Evolutionary conservation across 2,329 filamentous ascomycete species (phyloP), one percentile per base, ranked within the genome.

Genomic region (Phyllosticta citribraziliensis): DNA sequence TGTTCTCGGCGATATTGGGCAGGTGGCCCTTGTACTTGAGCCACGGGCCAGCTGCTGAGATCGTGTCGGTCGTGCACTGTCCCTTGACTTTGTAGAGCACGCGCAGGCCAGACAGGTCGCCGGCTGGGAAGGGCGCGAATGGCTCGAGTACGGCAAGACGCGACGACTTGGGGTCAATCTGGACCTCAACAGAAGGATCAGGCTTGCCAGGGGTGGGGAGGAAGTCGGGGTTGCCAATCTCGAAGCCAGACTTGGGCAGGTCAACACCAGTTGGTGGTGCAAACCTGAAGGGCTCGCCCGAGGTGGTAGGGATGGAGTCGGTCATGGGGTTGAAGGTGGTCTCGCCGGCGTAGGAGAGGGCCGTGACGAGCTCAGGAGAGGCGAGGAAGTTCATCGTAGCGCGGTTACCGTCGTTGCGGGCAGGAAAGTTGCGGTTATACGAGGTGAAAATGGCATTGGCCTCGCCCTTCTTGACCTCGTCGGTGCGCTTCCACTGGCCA

Each of bases 1-100:
- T 99, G 83, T 99, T 99, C 72, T 91, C 91, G 68, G 87, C 89
- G 75, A 99, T 99, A 80, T 99, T 99, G 74, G 94, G 91, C 65
- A 99, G 84, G 76, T 99, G 94, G 65, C 94, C 94, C 82, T 97
- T 97, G 85, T 97, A 99, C 78, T 97, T 97, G 67, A 99, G 84
- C 93, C 93, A 97, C 17, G 93, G 93, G 5, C 93, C 93, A 0
- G 93, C 93, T 35, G 93, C 93, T 47, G 92, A 97, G 76, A 99
- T 99, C 68, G 94, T 97, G 77, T 99, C 94, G 52, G 94, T 99
- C 62, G 94, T 99, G 82, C 94, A 99, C 79, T 99, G 96, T 66
- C 94, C 94, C 65, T 92, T 88, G 65, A 97, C 88, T 79, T 97
- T 97, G 81, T 96, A 93, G 17, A 99, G 87, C 19, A 99, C 91